These are phyloP conservation scores for Pythium folliculosum DNA, from an alignment of 352 stramenopile genomes.

Conservation along the genomic window DNA sequence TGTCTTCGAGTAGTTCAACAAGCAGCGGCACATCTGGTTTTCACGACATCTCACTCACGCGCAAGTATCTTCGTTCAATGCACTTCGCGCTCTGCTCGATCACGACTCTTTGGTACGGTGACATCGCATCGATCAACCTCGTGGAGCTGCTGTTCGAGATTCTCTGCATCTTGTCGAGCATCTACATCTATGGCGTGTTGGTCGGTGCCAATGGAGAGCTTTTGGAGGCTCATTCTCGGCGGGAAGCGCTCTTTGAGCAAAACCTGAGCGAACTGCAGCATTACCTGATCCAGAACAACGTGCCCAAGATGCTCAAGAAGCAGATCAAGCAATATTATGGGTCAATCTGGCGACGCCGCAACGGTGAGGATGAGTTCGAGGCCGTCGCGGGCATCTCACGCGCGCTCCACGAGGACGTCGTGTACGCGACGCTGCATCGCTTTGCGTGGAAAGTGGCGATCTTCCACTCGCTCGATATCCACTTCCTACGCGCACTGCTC, in stretches of 20 bases:
- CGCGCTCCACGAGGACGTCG: conserved; percentile 59
- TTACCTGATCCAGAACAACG: conserved; percentile 68
- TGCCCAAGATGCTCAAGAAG: conserved; percentile 63
- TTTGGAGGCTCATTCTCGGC: conserved; percentile 43
- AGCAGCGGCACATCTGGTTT: conserved; percentile 31
- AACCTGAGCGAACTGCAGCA: conserved; percentile 65
- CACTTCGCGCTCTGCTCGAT: conserved; percentile 68
- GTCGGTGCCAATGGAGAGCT: conserved; percentile 61
- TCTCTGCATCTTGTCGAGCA: conserved; percentile 54
- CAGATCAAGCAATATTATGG: conserved; percentile 77
- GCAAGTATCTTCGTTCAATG: conserved; percentile 69
- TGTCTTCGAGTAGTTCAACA: not conserved
- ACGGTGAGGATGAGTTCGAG: conserved; percentile 57
- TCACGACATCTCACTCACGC: conserved; percentile 35
- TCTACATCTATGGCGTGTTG: conserved; percentile 73
- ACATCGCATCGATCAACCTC: conserved; percentile 71
- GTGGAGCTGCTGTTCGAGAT: conserved; percentile 63
- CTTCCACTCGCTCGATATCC: conserved; percentile 54
- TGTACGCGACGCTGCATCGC: conserved; percentile 47
- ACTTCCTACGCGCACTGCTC: conserved; percentile 62
- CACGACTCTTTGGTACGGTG: conserved; percentile 69
- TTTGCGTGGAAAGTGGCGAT: conserved; percentile 56
- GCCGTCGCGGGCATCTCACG: conserved; percentile 50
- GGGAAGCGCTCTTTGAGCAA: conserved; percentile 65
- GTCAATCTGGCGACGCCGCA: conserved; percentile 53